Conservation (phyloP, 305 asterid genomes). For the Fraxinus xanthoxyloides region DNA sequence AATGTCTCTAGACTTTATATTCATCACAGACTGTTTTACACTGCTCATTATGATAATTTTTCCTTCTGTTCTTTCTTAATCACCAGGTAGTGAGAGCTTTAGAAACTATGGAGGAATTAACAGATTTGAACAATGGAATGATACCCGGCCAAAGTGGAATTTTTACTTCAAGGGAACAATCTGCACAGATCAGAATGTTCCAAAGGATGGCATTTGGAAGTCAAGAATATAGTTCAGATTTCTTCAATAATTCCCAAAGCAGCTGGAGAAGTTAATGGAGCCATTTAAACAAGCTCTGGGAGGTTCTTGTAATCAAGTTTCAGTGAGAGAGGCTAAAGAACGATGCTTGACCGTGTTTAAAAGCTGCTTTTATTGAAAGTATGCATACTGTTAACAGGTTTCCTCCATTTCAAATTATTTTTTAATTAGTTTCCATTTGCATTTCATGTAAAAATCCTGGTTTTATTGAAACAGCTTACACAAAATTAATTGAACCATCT, state of each 20-base stretch:
- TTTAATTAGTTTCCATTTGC: not conserved
- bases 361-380: not conserved
- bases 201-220: conserved; percentile 91
- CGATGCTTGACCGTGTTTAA: not conserved
- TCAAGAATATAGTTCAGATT: conserved; percentile 65
- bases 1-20: not conserved
- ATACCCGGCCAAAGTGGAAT: conserved; percentile 85
- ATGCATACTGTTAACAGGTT: not conserved
- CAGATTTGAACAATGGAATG: conserved; percentile 75
- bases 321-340: not conserved
- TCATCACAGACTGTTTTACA: not conserved
- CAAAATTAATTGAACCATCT: not conserved
- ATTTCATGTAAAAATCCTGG: not conserved
- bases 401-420: not conserved
- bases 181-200: conserved; percentile 81
- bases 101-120: conserved; percentile 65
- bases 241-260: conserved; percentile 46
- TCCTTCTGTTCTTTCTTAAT: not conserved
- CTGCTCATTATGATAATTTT: not conserved
- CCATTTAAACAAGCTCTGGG: not conserved
- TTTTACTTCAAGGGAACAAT: conserved; percentile 73
- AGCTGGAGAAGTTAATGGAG: conserved; percentile 42
- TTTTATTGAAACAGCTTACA: not conserved
- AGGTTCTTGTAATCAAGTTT: not conserved
- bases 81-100: conserved; percentile 73